phyloP scores from a whole-genome alignment of 2,329 filamentous ascomycete species.

The Aspergillus ibericus region DNA sequence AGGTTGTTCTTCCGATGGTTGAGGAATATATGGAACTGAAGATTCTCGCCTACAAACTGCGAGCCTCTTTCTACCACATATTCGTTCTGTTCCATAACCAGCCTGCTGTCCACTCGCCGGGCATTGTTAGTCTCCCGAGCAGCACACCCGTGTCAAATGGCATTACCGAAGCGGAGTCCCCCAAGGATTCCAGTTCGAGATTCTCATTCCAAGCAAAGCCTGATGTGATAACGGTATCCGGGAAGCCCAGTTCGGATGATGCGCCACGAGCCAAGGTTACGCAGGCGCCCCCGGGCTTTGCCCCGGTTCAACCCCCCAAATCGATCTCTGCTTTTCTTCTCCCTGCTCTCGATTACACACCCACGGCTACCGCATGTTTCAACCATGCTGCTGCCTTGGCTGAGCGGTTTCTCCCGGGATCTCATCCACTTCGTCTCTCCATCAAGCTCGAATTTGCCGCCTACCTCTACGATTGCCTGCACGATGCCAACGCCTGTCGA shows the following conservation, averaged over 20 bases:
- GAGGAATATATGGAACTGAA: conserved; percentile 77
- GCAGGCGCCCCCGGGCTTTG: conserved; percentile 39
- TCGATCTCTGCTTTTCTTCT: conserved; percentile 72
- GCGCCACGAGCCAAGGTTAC: conserved; percentile 11
- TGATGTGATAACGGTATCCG: conserved; percentile 16
- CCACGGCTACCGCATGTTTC: conserved; percentile 79
- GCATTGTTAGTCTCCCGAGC: conserved; percentile 45
- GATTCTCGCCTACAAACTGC: conserved; percentile 85
- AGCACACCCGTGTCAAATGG: conserved; percentile 30
- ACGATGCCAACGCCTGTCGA: conserved; percentile 74
- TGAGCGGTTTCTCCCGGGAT: conserved; percentile 75
- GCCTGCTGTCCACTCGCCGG: conserved; percentile 68
- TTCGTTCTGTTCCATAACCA: conserved; percentile 96
- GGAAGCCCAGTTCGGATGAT: neutral
- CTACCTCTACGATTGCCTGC: conserved; percentile 89
- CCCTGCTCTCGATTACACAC: conserved; percentile 76
- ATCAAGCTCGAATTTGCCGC: conserved; percentile 90
- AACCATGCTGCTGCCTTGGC: conserved; percentile 73
- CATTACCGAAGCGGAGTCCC: conserved; percentile 24
- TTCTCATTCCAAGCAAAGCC: conserved; percentile 21
- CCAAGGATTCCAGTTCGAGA: conserved; percentile 12
- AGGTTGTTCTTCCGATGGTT: conserved; percentile 82
- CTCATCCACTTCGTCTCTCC: conserved; percentile 83
- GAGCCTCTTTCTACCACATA: conserved; percentile 93
- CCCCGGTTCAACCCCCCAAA: conserved; percentile 31